These are phyloP conservation scores for Ophiostoma fasciatum DNA, from an alignment of 2,329 filamentous ascomycete species.

Conservation along the genomic window DNA sequence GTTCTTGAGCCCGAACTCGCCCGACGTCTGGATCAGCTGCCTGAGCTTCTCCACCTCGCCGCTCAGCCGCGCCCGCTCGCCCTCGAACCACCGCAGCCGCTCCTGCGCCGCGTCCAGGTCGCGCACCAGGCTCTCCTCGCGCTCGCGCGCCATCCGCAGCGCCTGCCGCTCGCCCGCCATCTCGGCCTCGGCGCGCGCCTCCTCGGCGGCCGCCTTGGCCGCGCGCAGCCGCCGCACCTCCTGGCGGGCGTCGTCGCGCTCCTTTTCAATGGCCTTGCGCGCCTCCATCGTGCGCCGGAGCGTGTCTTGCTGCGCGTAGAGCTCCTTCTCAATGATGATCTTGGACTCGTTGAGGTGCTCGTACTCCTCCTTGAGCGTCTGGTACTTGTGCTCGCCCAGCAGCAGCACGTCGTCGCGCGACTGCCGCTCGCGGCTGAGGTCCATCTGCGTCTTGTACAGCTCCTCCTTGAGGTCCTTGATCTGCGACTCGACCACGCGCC, in stretches of 20 bases:
- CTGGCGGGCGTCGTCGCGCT: conserved; percentile 75
- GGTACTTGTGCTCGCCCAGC: conserved; percentile 76
- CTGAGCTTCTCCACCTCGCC: conserved; percentile 74
- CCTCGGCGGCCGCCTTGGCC: conserved; percentile 73
- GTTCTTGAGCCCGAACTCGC: conserved; percentile 75
- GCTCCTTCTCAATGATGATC: conserved; percentile 93
- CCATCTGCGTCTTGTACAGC: conserved; percentile 70
- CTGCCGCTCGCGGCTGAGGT: conserved; percentile 80
- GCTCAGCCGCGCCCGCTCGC: conserved; percentile 62
- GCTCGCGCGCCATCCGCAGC: conserved; percentile 63
- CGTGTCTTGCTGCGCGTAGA: conserved; percentile 89
- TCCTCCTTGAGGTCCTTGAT: conserved; percentile 77
- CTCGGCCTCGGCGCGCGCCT: conserved; percentile 72
- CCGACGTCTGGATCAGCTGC: conserved; percentile 75
- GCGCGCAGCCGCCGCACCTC: conserved; percentile 73
- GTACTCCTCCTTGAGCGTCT: conserved; percentile 70
- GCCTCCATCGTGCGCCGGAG: conserved; percentile 75
- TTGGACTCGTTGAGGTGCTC: conserved; percentile 83
- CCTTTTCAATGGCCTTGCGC: conserved; percentile 63
- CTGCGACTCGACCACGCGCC: conserved; percentile 72
- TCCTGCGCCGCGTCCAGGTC: conserved; percentile 70
- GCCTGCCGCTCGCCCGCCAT: conserved; percentile 65
- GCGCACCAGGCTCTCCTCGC: conserved; percentile 59
- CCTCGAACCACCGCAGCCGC: conserved; percentile 64
- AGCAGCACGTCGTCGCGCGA: conserved; percentile 88